These are phyloP conservation scores for Fusarium sp. DNA, from an alignment of 2,329 filamentous ascomycete genomes.

Conservation along the genomic window DNA sequence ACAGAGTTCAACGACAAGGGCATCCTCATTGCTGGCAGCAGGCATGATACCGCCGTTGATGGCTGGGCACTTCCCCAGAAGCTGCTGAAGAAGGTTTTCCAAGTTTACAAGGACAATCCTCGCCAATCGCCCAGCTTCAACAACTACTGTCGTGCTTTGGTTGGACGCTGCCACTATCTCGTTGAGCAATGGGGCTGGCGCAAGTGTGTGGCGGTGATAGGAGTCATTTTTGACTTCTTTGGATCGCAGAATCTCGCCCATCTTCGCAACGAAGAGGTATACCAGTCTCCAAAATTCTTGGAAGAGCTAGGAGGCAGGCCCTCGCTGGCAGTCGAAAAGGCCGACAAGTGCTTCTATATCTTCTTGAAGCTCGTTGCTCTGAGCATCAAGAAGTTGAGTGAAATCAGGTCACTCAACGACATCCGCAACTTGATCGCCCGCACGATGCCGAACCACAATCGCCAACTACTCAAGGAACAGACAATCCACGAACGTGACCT, in stretches of 20 bases:
- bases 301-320: conserved; percentile 63
- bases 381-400: conserved; percentile 64
- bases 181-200: conserved; percentile 76
- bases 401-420: conserved; percentile 64
- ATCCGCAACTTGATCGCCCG: conserved; percentile 71
- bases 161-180: conserved; percentile 72
- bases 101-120: conserved; percentile 66
- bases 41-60: conserved; percentile 53
- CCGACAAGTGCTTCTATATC: conserved; percentile 75
- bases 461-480: conserved; percentile 73
- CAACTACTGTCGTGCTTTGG: conserved; percentile 70
- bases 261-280: conserved; percentile 73
- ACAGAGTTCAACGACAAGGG: conserved; percentile 69
- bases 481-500: conserved; percentile 70
- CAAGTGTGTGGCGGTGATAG: conserved; percentile 67
- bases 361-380: conserved; percentile 74
- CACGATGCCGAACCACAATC: conserved; percentile 73
- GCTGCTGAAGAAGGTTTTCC: conserved; percentile 67
- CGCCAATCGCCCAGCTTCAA: conserved; percentile 73
- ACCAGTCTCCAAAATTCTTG: conserved; percentile 70
- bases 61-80: conserved; percentile 72
- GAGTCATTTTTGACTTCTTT: conserved; percentile 76
- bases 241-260: conserved; percentile 71
- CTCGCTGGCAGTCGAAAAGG: conserved; percentile 61
- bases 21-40: conserved; percentile 53